These are phyloP conservation scores for Termitomyces titanicus DNA, from an alignment of 768 basidiomycete genomes.

Conservation along the genomic window DNA sequence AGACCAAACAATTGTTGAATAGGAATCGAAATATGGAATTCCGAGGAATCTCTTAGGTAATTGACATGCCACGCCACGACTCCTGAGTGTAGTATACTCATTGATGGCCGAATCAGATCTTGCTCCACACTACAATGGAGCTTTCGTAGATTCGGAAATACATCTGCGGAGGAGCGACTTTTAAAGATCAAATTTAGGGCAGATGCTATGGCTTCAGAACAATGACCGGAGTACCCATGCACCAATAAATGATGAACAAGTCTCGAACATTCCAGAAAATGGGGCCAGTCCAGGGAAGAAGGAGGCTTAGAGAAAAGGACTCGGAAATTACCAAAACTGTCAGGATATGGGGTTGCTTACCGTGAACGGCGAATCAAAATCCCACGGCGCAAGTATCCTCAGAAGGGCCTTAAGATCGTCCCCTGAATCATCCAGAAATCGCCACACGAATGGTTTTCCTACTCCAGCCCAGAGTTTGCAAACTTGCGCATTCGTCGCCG, in stretches of 20 bases:
- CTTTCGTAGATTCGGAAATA: background rate
- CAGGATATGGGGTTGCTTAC: background rate
- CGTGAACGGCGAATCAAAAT: background rate
- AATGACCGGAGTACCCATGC: too few species aligned
- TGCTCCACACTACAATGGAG: background rate
- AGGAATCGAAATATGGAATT: background rate
- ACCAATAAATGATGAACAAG: background rate
- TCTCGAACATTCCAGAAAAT: background rate
- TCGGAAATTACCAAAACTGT: background rate
- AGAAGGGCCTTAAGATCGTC: background rate
- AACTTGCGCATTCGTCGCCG: background rate
- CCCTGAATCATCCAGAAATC: background rate
- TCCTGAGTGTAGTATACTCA: background rate
- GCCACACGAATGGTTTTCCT: background rate
- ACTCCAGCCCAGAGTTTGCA: background rate
- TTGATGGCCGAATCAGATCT: background rate
- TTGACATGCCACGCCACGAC: background rate
- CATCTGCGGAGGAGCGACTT: background rate
- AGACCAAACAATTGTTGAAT: background rate
- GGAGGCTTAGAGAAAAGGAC: background rate
- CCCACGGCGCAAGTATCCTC: background rate
- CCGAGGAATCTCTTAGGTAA: background rate
- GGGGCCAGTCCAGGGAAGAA: background rate
- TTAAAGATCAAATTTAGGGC: background rate
- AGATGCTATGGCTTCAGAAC: background rate